Percentiles rank a stretch among this genome's conserved stretches.
phyloP scores from a whole-genome alignment of 148 eudicot species.

The Rhododendron ovatum region DNA sequence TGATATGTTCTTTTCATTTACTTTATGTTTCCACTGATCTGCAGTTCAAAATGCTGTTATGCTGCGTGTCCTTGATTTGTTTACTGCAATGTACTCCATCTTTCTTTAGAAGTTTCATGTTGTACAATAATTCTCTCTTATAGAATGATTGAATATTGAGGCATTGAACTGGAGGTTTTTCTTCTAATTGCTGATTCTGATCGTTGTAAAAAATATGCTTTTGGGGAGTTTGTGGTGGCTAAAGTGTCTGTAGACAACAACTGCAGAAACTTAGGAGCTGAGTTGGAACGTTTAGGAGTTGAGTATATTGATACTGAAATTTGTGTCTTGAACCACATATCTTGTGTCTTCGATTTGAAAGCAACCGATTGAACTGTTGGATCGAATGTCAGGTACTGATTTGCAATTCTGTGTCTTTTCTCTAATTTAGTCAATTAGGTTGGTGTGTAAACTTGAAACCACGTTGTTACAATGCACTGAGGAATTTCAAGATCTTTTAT shows the following conservation, averaged over 20 bases:
- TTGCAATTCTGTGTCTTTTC: neutral
- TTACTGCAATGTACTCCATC: neutral
- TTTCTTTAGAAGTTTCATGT: neutral
- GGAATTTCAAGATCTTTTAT: neutral
- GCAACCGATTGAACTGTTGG: neutral
- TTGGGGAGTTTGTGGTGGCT: neutral
- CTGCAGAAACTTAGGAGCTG: neutral
- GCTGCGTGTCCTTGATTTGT: neutral
- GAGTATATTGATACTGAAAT: neutral
- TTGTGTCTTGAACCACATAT: neutral
- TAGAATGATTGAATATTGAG: neutral
- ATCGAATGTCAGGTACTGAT: neutral
- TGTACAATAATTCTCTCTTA: neutral
- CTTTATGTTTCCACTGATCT: neutral
- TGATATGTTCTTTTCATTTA: neutral
- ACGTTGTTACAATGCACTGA: neutral
- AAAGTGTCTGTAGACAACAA: neutral
- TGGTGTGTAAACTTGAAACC: neutral
- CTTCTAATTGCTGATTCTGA: neutral
- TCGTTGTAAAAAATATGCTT: no score
- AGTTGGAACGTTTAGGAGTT: neutral
- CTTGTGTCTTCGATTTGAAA: neutral
- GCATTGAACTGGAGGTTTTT: neutral
- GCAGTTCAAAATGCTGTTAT: neutral
- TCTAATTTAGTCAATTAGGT: neutral